Evolutionary conservation across 176 grass and related monocot genomes (phyloP).

Genomic region (Tillandsia fasciculata): DNA sequence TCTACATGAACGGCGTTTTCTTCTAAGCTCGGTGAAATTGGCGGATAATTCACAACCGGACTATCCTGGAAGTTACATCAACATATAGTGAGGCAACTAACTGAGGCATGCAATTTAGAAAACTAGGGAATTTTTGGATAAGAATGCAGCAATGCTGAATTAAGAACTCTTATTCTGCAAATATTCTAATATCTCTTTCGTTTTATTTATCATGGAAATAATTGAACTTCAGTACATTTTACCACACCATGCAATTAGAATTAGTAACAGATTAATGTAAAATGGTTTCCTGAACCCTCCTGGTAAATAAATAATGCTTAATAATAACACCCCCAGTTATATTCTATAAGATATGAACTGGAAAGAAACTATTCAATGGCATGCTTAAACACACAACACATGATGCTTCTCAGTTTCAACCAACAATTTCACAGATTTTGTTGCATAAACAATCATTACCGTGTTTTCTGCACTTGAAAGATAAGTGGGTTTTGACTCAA

Average conservation of each 20-base stretch:
- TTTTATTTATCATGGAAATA: no score
- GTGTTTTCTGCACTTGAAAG: constrained; percentile 51
- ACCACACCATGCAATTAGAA: background rate
- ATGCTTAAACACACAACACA: no score
- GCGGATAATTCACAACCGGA: background rate
- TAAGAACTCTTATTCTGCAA: no score
- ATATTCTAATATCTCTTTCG: no score
- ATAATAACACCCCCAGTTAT: no score
- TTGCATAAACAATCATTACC: constrained; percentile 16
- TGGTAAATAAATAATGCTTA: no score
- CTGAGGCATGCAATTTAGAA: no score
- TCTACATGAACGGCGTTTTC: constrained; percentile 9
- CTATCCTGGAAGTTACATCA: background rate
- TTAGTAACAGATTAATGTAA: background rate
- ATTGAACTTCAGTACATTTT: background rate
- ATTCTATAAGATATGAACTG: no score
- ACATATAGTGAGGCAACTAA: background rate
- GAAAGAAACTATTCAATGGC: no score
- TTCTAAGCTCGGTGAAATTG: background rate
- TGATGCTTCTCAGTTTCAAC: background rate
- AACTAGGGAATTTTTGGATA: no score
- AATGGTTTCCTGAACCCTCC: background rate
- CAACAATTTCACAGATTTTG: constrained; percentile 6
- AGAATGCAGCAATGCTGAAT: no score
- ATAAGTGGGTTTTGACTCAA: constrained; percentile 28